Percentiles rank a stretch among this genome's conserved stretches.
Evolutionary conservation across 2,329 filamentous ascomycete genomes (phyloP).

Genomic region (Pseudogymnoascus sp.): DNA sequence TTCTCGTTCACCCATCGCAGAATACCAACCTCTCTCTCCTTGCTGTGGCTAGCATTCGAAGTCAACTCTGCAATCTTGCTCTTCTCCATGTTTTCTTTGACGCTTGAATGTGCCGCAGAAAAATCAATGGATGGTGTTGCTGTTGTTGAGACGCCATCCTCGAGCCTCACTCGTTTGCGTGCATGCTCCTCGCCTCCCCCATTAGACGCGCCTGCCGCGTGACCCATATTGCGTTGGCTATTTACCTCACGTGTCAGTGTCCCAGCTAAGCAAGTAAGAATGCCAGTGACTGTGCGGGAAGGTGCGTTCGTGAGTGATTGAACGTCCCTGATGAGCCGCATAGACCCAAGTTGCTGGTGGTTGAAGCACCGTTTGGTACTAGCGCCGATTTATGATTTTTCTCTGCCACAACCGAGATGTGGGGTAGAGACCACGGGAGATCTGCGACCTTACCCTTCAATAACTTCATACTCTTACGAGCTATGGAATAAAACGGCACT

Average conservation of each 20-base stretch:
- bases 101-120: background rate
- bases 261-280: background rate
- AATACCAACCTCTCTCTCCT: slow-evolving; percentile 45
- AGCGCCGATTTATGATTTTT: slow-evolving; percentile 8
- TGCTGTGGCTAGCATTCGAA: slow-evolving; percentile 2
- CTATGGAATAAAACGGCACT: background rate
- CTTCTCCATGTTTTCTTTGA: slow-evolving; percentile 4
- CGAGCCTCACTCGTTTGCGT: slow-evolving; percentile 13
- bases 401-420: background rate
- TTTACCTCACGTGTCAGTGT: background rate
- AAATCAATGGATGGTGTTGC: slow-evolving; percentile 4
- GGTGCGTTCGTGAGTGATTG: slow-evolving; percentile 6
- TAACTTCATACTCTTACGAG: background rate
- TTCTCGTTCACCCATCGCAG: slow-evolving; percentile 51
- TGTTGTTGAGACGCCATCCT: background rate
- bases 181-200: slow-evolving; percentile 10
- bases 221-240: background rate
- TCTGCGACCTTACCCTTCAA: background rate
- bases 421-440: background rate
- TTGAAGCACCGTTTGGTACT: slow-evolving; percentile 4
- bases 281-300: slow-evolving; percentile 4
- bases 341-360: background rate
- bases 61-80: background rate
- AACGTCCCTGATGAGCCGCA: background rate
- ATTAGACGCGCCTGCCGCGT: background rate